These are phyloP conservation scores for Salix viminalis DNA, from an alignment of 345 rosid species.

Conservation along the genomic window DNA sequence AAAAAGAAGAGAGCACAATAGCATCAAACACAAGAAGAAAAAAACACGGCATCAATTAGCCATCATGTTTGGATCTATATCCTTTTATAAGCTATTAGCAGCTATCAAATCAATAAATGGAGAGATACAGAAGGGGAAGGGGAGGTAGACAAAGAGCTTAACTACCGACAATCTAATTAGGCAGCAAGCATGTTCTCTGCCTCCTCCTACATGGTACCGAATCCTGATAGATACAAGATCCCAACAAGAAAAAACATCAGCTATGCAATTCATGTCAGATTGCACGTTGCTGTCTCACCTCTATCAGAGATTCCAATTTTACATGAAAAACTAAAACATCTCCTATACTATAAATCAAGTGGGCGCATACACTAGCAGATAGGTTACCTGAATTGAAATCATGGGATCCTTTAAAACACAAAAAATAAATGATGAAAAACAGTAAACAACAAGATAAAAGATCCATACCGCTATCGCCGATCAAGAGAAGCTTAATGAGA, in stretches of 20 bases:
- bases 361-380: background rate
- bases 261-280: background rate
- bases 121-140: background rate
- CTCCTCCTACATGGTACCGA: background rate
- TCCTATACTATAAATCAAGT: background rate
- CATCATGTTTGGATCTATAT: background rate
- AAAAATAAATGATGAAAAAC: background rate
- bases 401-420: background rate
- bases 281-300: background rate
- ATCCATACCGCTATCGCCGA: slow-evolving; percentile 24
- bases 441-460: background rate
- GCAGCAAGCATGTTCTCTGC: background rate
- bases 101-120: background rate
- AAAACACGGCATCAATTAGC: background rate
- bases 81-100: background rate
- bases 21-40: background rate
- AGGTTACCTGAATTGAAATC: background rate
- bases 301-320: background rate
- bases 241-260: background rate
- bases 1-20: no score
- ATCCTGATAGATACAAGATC: background rate
- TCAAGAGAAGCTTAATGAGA: slow-evolving; percentile 27
- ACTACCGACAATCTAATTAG: background rate
- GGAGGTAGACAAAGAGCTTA: background rate
- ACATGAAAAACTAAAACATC: background rate